A percentile compares a stretch with the other conserved stretches of the same genome.
Evolutionary conservation across 768 basidiomycete genomes (phyloP).

Genomic region (Tulasnella calospora): DNA sequence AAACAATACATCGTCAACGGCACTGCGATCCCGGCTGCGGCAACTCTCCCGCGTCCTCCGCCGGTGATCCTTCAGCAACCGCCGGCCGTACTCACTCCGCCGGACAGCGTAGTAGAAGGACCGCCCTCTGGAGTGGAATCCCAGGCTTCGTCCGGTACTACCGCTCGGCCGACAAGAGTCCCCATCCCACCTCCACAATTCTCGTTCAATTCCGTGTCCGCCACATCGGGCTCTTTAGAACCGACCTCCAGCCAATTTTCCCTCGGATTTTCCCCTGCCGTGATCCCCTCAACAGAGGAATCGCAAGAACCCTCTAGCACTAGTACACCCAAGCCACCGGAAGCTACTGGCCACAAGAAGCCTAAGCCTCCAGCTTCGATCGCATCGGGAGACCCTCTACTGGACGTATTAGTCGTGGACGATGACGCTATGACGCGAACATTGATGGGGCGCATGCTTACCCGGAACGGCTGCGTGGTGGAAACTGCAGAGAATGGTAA

Average conservation of each 20-base stretch:
- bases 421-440: slow-evolving; percentile 76
- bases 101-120: not conserved
- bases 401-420: slow-evolving; percentile 75
- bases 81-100: not conserved
- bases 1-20: slow-evolving; percentile 7
- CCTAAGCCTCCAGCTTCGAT: slow-evolving; percentile 25
- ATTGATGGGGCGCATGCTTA: slow-evolving; percentile 73
- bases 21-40: not conserved
- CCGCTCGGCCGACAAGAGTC: not conserved
- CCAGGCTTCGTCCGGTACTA: not conserved
- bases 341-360: slow-evolving; percentile 17
- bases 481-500: slow-evolving; percentile 79
- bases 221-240: slow-evolving; percentile 8
- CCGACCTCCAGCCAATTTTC: not conserved
- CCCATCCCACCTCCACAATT: slow-evolving; percentile 15
- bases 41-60: not conserved
- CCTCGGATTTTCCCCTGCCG: not conserved
- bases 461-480: slow-evolving; percentile 74
- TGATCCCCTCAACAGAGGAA: not conserved
- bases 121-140: not conserved
- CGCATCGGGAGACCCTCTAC: slow-evolving; percentile 34
- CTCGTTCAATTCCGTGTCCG: slow-evolving; percentile 5
- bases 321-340: not conserved
- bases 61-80: not conserved
- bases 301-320: not conserved